A percentile compares a stretch with the other conserved stretches of the same genome.
phyloP scores from a whole-genome alignment of 345 rosid species.

The Citrus trifoliata region DNA sequence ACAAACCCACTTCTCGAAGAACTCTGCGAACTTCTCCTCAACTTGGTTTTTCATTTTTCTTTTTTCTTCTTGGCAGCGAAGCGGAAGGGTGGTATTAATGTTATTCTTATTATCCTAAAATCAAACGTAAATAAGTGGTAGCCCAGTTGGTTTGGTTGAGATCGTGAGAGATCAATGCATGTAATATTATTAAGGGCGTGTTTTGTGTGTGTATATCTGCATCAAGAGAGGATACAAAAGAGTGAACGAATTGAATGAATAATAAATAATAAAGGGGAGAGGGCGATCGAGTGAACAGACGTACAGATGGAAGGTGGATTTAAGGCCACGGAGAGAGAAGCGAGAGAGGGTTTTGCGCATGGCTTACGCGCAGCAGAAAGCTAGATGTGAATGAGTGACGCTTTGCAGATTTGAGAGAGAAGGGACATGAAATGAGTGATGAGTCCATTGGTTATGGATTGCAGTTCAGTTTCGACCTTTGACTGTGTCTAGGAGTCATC shows the following conservation, averaged over 20 bases:
- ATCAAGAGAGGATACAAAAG: too few relatives aligned
- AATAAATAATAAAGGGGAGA: too few relatives aligned
- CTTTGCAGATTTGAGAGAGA: slow-evolving; percentile 24
- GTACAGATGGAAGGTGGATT: slow-evolving; percentile 29
- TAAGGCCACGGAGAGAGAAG: slow-evolving; percentile 20
- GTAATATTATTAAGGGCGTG: too few relatives aligned
- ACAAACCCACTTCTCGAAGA: slow-evolving; percentile 52
- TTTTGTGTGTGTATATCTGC: too few relatives aligned
- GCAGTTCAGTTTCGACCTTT: background rate
- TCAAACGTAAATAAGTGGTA: too few relatives aligned
- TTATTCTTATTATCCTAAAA: too few relatives aligned
- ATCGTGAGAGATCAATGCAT: too few relatives aligned
- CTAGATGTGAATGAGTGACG: slow-evolving; percentile 25
- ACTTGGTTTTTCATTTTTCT: slow-evolving; percentile 34
- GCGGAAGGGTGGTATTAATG: too few relatives aligned
- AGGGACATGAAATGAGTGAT: background rate
- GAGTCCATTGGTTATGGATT: too few relatives aligned
- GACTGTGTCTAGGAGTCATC: slow-evolving; percentile 29
- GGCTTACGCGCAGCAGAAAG: slow-evolving; percentile 57
- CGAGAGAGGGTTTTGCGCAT: slow-evolving; percentile 29
- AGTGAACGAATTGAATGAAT: too few relatives aligned
- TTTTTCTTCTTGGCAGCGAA: background rate
- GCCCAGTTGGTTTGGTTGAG: too few relatives aligned
- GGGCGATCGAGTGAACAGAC: background rate
- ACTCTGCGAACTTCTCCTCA: slow-evolving; percentile 49